phyloP scores from a whole-genome alignment of 441 rosid species.

The Cnidoscolus chayamansa region DNA sequence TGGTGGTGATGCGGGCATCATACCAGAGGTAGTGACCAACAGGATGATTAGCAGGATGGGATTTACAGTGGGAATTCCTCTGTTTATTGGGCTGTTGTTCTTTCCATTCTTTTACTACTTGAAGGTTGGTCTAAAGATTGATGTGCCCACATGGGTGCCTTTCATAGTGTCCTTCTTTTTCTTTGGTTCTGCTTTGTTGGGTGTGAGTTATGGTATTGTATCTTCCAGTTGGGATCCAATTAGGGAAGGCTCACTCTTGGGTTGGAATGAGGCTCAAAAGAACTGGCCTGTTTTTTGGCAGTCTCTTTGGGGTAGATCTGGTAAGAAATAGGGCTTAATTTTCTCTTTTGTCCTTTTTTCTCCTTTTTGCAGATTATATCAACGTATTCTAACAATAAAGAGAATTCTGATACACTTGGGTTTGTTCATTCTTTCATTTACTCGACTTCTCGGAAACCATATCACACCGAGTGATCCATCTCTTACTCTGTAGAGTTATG shows the following conservation, averaged over 20 bases:
- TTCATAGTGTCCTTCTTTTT: slow-evolving; percentile 73
- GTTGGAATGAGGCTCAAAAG: slow-evolving; percentile 90
- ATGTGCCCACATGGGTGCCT: slow-evolving; percentile 86
- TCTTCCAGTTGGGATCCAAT: slow-evolving; percentile 93
- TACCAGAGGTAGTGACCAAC: slow-evolving; percentile 90
- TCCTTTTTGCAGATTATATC: no score
- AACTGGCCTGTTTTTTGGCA: slow-evolving; percentile 96
- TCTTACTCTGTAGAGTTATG: not conserved
- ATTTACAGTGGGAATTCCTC: slow-evolving; percentile 68
- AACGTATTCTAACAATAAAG: not conserved
- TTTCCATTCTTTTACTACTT: slow-evolving; percentile 86
- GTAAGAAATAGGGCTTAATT: slow-evolving; percentile 34
- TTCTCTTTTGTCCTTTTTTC: not conserved
- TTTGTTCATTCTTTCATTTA: not conserved
- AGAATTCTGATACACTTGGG: not conserved
- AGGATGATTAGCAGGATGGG: slow-evolving; percentile 87
- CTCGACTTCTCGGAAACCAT: not conserved
- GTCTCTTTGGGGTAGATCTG: slow-evolving; percentile 67
- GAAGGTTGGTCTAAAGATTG: slow-evolving; percentile 69
- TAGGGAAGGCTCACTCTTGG: slow-evolving; percentile 82
- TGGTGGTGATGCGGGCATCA: slow-evolving; percentile 44
- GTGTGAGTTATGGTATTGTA: slow-evolving; percentile 84
- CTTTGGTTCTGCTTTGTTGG: slow-evolving; percentile 74
- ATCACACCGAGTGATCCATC: not conserved
- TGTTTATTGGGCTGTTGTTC: slow-evolving; percentile 65